Evolutionary conservation across 768 basidiomycete species (phyloP).

Genomic region (Butyriboletus loyo): DNA sequence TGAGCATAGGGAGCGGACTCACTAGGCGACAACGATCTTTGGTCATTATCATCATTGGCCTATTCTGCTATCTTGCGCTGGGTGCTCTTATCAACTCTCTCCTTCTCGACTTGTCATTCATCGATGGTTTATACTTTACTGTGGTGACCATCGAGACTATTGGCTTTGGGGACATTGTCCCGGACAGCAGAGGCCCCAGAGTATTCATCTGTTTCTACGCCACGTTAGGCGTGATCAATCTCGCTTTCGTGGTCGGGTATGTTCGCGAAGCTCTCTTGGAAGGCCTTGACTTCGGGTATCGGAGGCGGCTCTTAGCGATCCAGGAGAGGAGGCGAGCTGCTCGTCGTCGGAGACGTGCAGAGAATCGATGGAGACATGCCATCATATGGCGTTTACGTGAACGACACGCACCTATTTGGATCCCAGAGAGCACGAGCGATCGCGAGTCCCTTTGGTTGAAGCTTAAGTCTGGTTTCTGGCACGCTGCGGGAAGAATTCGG

Average conservation of each 20-base stretch:
- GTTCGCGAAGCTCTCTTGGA: constrained; percentile 73
- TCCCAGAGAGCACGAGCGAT: constrained; percentile 34
- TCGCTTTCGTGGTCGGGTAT: constrained; percentile 61
- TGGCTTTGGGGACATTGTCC: constrained; percentile 75
- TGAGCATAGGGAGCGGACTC: constrained; percentile 62
- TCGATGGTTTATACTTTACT: constrained; percentile 77
- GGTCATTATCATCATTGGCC: constrained; percentile 72
- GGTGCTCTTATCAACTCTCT: constrained; percentile 61
- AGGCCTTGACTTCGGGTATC: constrained; percentile 63
- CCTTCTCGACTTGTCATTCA: constrained; percentile 52
- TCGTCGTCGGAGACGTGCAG: constrained; percentile 43
- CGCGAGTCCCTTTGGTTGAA: constrained; percentile 7
- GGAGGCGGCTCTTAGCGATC: constrained; percentile 48
- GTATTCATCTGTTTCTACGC: constrained; percentile 59
- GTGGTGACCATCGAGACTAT: constrained; percentile 71
- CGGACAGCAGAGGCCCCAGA: constrained; percentile 48
- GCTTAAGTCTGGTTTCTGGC: constrained; percentile 8
- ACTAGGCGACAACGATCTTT: constrained; percentile 77
- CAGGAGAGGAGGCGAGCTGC: constrained; percentile 44
- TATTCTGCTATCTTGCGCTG: constrained; percentile 70
- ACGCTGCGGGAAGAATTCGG: constrained; percentile 6
- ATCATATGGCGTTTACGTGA: constrained; percentile 62
- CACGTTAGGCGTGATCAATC: constrained; percentile 57
- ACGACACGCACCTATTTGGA: constrained; percentile 50
- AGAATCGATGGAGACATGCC: constrained; percentile 55